Evolutionary conservation across 1,284 basidiomycete species (phyloP).

Genomic region (Xerocomus nothofagi): DNA sequence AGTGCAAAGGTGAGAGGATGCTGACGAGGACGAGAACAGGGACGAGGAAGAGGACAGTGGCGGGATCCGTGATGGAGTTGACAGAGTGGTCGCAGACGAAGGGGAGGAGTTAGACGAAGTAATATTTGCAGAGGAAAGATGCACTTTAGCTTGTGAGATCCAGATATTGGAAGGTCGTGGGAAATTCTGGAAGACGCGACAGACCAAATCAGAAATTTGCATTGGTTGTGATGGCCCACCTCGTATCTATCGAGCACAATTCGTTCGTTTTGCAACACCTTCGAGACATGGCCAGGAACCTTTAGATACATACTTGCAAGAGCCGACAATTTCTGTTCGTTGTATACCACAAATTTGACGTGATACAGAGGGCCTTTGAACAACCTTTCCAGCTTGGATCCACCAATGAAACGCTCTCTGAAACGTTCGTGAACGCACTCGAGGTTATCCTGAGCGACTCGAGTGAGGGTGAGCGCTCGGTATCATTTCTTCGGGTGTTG

Average conservation of each 20-base stretch:
- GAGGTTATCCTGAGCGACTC: slow-evolving; percentile 61
- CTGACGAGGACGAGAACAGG: no score
- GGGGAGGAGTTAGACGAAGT: no score
- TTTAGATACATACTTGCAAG: slow-evolving; percentile 60
- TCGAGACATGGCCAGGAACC: slow-evolving; percentile 44
- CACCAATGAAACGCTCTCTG: slow-evolving; percentile 52
- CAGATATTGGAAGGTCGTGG: no score
- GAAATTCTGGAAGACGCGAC: no score
- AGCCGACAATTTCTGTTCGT: slow-evolving; percentile 66
- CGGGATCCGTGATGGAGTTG: no score
- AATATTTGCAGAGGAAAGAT: no score
- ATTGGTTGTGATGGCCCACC: no score
- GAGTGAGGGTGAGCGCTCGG: slow-evolving; percentile 37
- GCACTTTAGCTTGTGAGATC: no score
- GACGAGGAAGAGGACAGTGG: no score
- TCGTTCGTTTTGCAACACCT: slow-evolving; percentile 48
- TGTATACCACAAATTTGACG: slow-evolving; percentile 69
- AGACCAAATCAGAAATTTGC: no score
- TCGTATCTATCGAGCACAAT: slow-evolving; percentile 71
- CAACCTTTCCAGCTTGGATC: slow-evolving; percentile 52
- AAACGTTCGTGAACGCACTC: slow-evolving; percentile 64
- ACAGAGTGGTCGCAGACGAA: no score
- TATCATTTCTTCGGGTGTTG: not conserved
- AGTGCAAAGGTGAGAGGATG: no score
- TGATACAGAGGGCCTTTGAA: slow-evolving; percentile 67